A percentile compares a stretch with the other conserved stretches of the same genome.
These are phyloP conservation scores for Blastobotrys malaysiensis DNA, from an alignment of 1,139 yeast genomes.

Conservation along the genomic window DNA sequence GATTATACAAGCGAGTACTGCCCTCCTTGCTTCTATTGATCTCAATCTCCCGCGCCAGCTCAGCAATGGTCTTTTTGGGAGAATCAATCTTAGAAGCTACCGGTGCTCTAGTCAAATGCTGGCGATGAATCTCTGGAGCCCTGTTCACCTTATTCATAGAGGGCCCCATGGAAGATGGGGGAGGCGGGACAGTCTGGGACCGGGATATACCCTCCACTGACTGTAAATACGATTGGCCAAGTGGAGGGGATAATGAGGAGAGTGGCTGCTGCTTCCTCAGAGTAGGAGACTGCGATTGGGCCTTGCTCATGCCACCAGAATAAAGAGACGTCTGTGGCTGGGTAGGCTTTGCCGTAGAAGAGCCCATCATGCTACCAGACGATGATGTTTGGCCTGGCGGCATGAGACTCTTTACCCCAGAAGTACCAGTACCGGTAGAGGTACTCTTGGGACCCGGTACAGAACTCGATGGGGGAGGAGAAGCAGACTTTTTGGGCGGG, in stretches of 20 bases:
- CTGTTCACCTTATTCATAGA: not conserved
- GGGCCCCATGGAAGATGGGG: not conserved
- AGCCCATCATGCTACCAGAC: not conserved
- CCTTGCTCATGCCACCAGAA: not conserved
- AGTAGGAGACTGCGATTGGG: not conserved
- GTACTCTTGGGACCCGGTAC: not conserved
- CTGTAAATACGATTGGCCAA: not conserved
- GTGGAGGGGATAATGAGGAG: not conserved
- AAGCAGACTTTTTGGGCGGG: not conserved
- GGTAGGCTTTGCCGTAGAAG: not conserved
- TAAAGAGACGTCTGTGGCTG: not conserved
- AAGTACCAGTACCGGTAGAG: not conserved
- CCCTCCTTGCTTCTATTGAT: conserved; percentile 22
- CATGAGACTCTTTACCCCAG: not conserved
- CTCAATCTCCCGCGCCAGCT: conserved; percentile 50
- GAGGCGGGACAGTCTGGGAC: not conserved
- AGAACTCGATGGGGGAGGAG: not conserved
- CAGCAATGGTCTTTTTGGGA: conserved; percentile 45
- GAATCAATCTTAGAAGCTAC: conserved; percentile 1
- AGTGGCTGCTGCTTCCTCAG: not conserved
- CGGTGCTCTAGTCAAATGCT: not conserved
- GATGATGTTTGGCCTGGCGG: not conserved
- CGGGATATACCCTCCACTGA: not conserved
- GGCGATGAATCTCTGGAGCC: not conserved
- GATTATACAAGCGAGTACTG: conserved; percentile 4